phyloP scores from a whole-genome alignment of 441 rosid genomes.

The Lepidium campestre region DNA sequence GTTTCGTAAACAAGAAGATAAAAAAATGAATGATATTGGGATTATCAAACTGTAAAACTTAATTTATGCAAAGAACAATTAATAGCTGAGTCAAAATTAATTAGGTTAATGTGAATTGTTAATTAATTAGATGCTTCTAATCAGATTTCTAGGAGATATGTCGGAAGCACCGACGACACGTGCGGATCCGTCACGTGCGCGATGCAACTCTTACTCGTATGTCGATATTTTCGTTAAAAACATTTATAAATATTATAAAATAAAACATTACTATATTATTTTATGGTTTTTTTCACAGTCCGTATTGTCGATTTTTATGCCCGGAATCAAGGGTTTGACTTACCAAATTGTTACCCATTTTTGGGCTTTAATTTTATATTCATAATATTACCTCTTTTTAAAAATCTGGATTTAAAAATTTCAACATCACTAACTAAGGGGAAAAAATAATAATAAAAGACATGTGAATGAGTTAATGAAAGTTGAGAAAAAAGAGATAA shows the following conservation, averaged over 20 bases:
- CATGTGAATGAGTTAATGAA: constrained; percentile 34
- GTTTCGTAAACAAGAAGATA: constrained; percentile 17
- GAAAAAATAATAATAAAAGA: constrained; percentile 15
- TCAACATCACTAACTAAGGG: background rate
- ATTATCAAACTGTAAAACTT: constrained; percentile 14
- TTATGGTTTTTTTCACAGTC: constrained; percentile 14
- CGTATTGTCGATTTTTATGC: constrained; percentile 30
- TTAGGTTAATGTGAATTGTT: constrained; percentile 18
- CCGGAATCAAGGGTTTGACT: constrained; percentile 37
- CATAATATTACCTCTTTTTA: background rate
- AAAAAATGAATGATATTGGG: constrained; percentile 20
- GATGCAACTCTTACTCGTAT: constrained; percentile 23
- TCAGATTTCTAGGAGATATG: constrained; percentile 25
- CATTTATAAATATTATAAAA: no score
- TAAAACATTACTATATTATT: background rate
- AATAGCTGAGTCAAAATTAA: constrained; percentile 2
- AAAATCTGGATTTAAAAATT: background rate
- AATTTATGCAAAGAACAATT: constrained; percentile 18
- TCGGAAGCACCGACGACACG: constrained; percentile 30
- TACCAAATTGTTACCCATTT: constrained; percentile 14
- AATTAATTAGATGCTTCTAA: constrained; percentile 45
- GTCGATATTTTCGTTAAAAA: constrained; percentile 2
- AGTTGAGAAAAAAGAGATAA: constrained; percentile 22
- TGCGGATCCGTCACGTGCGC: constrained; percentile 27
- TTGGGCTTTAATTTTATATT: background rate